A percentile compares a stretch with the other conserved stretches of the same genome.
These are phyloP conservation scores for Arthrobotrys megalospora DNA, from an alignment of 2,329 filamentous ascomycete species.

Conservation along the genomic window DNA sequence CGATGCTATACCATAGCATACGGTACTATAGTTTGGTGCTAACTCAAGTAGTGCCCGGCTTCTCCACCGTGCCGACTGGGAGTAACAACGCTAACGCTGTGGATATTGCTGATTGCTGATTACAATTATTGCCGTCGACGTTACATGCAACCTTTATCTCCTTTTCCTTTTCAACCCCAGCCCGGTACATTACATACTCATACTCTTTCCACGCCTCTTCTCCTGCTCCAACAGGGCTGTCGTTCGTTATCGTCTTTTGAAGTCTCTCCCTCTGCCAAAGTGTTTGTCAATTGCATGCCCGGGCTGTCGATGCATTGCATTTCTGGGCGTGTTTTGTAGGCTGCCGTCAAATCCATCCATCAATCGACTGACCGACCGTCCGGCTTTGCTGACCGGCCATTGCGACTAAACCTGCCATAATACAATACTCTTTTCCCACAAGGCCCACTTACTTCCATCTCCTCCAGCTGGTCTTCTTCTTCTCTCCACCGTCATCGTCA, in stretches of 20 bases:
- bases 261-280: not conserved
- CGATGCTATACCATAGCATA: no score
- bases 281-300: slow-evolving; percentile 8
- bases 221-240: not conserved
- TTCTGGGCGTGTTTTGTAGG: not conserved
- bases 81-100: not conserved
- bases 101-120: not conserved
- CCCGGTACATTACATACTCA: not conserved
- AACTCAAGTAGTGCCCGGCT: not conserved
- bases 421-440: slow-evolving; percentile 40
- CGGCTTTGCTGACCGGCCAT: slow-evolving; percentile 12
- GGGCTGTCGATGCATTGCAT: not conserved
- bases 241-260: slow-evolving; percentile 9
- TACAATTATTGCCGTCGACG: not conserved
- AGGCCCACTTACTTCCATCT: not conserved
- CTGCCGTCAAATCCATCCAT: not conserved
- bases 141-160: slow-evolving; percentile 13
- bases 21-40: no score
- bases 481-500: slow-evolving; percentile 33
- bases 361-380: not conserved
- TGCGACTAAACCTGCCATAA: slow-evolving; percentile 23
- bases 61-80: not conserved
- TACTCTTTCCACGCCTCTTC: not conserved
- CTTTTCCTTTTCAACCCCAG: not conserved
- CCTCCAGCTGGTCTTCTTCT: slow-evolving; percentile 30